Conservation (phyloP, 345 rosid genomes). For the Camelina sativa region DNA sequence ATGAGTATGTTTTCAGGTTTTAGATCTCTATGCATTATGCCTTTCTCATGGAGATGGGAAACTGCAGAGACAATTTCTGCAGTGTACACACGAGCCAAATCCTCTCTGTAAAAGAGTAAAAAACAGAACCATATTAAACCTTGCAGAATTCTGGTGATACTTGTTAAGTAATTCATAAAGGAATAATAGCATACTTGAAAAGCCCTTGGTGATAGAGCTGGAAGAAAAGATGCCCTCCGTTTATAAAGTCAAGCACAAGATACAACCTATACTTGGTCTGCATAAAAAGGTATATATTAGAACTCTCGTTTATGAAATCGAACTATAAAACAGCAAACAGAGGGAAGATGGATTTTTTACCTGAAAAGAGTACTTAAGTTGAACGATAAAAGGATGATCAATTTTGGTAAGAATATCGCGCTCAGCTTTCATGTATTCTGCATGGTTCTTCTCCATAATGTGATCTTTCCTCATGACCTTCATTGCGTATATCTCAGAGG, state of each 20-base stretch:
- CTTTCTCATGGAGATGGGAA: constrained; percentile 89
- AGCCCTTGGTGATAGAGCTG: constrained; percentile 94
- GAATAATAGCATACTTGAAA: constrained; percentile 61
- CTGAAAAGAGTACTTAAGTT: constrained; percentile 85
- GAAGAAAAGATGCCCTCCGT: constrained; percentile 93
- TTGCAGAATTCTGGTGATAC: not conserved
- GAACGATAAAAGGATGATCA: constrained; percentile 89
- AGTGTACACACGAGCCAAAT: constrained; percentile 84
- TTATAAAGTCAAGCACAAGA: constrained; percentile 85
- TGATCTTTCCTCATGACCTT: constrained; percentile 96
- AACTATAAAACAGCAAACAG: not conserved
- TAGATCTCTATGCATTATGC: constrained; percentile 97
- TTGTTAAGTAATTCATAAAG: not conserved
- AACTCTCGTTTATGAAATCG: not conserved
- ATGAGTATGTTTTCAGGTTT: constrained; percentile 94
- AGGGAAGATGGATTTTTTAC: constrained; percentile 40
- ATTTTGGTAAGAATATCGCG: constrained; percentile 80
- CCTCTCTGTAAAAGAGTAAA: constrained; percentile 61
- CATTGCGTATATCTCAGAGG: constrained; percentile 86
- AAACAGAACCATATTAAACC: constrained; percentile 16
- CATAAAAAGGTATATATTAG: not conserved
- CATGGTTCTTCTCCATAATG: constrained; percentile 87
- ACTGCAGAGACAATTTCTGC: constrained; percentile 95
- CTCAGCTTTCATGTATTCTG: constrained; percentile 91
- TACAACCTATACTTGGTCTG: constrained; percentile 33